Percentiles rank a stretch among this genome's conserved stretches.
Conservation (phyloP, 768 basidiomycete genomes). For the Dacryopinax spathularia region DNA sequence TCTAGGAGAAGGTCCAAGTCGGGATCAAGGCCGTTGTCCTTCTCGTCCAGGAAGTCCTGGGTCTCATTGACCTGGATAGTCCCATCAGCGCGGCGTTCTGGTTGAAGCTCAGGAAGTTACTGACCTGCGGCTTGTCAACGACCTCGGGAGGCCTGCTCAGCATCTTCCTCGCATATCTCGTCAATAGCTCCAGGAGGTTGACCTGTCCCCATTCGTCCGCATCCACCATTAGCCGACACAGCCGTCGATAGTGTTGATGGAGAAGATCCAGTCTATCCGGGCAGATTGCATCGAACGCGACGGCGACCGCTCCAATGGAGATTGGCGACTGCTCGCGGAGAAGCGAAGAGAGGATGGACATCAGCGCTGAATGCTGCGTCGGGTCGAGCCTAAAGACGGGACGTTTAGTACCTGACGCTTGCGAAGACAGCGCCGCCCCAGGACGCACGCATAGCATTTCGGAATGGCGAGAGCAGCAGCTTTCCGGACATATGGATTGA, state of each 20-base stretch:
- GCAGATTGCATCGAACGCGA: constrained; percentile 78
- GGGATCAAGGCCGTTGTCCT: constrained; percentile 50
- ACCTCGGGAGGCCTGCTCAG: constrained; percentile 41
- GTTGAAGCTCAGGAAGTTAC: background rate
- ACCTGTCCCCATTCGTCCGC: constrained; percentile 96
- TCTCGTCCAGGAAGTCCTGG: constrained; percentile 17
- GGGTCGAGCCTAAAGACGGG: constrained; percentile 47
- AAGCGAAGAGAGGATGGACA: constrained; percentile 26
- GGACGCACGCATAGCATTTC: constrained; percentile 59
- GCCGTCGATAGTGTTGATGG: constrained; percentile 73
- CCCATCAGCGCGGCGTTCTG: background rate
- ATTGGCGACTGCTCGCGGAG: constrained; percentile 65
- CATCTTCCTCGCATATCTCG: constrained; percentile 75
- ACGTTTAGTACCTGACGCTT: constrained; percentile 7
- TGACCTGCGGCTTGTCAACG: background rate
- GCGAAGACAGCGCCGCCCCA: constrained; percentile 11
- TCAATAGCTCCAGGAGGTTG: constrained; percentile 57
- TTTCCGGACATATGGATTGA: constrained; percentile 90
- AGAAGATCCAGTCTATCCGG: constrained; percentile 75
- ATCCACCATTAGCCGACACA: constrained; percentile 74
- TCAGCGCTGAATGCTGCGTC: constrained; percentile 49
- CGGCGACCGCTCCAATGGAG: constrained; percentile 70
- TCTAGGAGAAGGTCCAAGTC: constrained; percentile 65
- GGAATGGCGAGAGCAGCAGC: constrained; percentile 81
- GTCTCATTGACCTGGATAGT: constrained; percentile 18